Evolutionary conservation across 306 rosid species (phyloP).

Genomic region (cucumber (Cucumis sativus)): Cucumber_9930_V3 NC_026655.2:28433001-28433500

Average conservation of each 20-base stretch:
- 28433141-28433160: conserved; percentile 53
- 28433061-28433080: conserved; percentile 98
- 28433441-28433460: conserved; percentile 49
- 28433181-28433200: conserved; percentile 78
- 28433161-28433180: conserved; percentile 94
- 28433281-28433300: conserved; percentile 32
- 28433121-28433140: conserved; percentile 30
- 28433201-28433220: conserved; percentile 40
- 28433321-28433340: conserved; percentile 27
- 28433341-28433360: conserved; percentile 31
- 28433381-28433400: conserved; percentile 18
- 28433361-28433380: conserved; percentile 29
- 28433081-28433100: conserved; percentile 67
- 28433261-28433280: conserved; percentile 27
- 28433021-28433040: conserved; percentile 32
- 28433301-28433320: conserved; percentile 30
- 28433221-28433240: conserved; percentile 25
- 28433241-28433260: conserved; percentile 20
- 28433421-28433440: conserved; percentile 48
- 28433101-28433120: conserved; percentile 29
- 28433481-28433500: conserved; percentile 39
- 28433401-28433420: conserved; percentile 39
- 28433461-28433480: conserved; percentile 40
- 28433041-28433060: conserved; percentile 58
- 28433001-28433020: conserved; percentile 27